Conservation (phyloP, 78 protist species). For the Anaeramoeba ignava region DNA sequence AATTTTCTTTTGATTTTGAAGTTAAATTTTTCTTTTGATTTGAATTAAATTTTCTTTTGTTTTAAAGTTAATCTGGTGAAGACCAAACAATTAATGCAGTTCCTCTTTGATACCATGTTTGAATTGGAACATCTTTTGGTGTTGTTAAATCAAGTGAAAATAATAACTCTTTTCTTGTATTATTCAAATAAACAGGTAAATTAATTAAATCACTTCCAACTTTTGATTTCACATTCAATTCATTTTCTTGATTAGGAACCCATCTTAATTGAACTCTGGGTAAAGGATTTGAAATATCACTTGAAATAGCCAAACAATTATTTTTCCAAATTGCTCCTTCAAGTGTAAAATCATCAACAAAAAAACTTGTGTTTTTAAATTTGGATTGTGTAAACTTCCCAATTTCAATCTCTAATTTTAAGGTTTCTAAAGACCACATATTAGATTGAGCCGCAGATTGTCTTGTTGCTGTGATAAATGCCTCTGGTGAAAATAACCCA, state of each 20-base stretch:
- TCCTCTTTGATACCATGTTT: not conserved
- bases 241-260: not conserved
- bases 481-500: conserved; percentile 74
- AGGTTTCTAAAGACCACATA: conserved; percentile 2
- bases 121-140: not conserved
- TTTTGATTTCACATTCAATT: too few relatives aligned
- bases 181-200: not conserved
- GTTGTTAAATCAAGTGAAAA: not conserved
- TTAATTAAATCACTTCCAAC: not conserved
- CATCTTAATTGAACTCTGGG: not conserved
- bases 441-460: conserved; percentile 68
- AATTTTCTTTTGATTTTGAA: too few relatives aligned
- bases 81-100: not conserved
- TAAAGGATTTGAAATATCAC: not conserved
- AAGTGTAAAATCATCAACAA: not conserved
- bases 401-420: not conserved
- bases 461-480: conserved; percentile 81
- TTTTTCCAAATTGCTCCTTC: not conserved
- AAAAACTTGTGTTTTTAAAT: not conserved
- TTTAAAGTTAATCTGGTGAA: too few relatives aligned
- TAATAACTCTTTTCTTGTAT: not conserved
- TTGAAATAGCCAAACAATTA: not conserved
- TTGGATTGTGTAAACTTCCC: too few relatives aligned
- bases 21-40: too few relatives aligned
- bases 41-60: too few relatives aligned